Conservation (phyloP, 768 basidiomycete genomes). For the Naganishia kalamii region DNA sequence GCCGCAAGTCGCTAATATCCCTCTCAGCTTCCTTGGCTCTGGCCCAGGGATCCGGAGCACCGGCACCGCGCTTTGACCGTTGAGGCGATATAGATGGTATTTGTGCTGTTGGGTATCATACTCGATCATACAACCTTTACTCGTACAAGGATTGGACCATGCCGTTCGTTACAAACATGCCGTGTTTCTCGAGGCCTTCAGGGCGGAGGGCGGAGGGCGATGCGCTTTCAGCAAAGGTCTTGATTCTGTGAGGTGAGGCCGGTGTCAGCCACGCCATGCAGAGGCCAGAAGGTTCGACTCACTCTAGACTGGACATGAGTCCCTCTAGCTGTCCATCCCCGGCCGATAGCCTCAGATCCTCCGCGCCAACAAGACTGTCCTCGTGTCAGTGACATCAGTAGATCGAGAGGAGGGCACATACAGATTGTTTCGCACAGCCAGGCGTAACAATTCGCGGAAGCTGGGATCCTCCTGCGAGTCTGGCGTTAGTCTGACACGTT, state of each 20-base stretch:
- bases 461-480: conserved; percentile 35
- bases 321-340: no score
- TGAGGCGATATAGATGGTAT: not conserved
- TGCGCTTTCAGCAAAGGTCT: not conserved
- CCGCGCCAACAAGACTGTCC: conserved; percentile 29
- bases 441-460: conserved; percentile 44
- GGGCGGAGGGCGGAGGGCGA: not conserved
- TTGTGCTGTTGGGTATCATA: not conserved
- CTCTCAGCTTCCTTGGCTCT: not conserved
- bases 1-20: not conserved
- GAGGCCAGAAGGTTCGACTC: not conserved
- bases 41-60: conserved; percentile 4
- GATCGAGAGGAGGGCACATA: not conserved
- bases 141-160: not conserved
- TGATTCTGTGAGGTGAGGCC: not conserved
- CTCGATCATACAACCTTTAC: not conserved
- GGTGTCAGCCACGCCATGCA: not conserved
- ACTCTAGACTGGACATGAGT: conserved; percentile 35
- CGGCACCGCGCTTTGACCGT: conserved; percentile 6
- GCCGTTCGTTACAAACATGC: not conserved
- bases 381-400: not conserved
- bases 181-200: not conserved
- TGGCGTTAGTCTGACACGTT: not conserved
- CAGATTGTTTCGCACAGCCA: conserved; percentile 37
- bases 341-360: conserved; percentile 27